Percentiles rank a stretch among this genome's conserved stretches.
Evolutionary conservation across 805 yeast genomes (phyloP).

Genomic region (Kurtzmaniella fragi): DNA sequence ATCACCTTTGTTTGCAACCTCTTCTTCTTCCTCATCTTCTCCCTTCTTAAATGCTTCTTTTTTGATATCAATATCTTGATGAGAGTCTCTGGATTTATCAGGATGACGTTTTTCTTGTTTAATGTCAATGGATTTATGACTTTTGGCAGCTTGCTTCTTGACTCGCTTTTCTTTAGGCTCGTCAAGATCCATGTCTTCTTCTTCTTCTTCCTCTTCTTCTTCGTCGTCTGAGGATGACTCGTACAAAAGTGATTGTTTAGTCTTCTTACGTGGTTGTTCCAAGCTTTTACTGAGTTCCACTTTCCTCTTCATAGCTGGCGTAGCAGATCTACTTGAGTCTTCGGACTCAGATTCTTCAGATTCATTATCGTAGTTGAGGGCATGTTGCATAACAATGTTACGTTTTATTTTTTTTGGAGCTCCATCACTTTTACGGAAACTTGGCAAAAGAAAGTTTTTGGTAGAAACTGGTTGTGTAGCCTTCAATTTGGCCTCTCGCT

Average conservation of each 20-base stretch:
- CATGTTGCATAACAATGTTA: slow-evolving; percentile 50
- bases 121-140: slow-evolving; percentile 1
- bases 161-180: slow-evolving; percentile 13
- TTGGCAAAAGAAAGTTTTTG: slow-evolving; percentile 21
- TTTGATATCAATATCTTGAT: slow-evolving; percentile 1
- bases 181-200: slow-evolving; percentile 4
- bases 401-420: slow-evolving; percentile 22
- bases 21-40: slow-evolving; percentile 6
- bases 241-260: slow-evolving; percentile 24
- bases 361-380: slow-evolving; percentile 39
- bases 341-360: slow-evolving; percentile 31
- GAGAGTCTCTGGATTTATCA: too few species aligned
- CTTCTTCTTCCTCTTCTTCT: slow-evolving; percentile 19
- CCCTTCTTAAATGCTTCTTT: slow-evolving; percentile 1
- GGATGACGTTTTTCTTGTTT: slow-evolving; percentile 5
- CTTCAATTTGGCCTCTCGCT: slow-evolving; percentile 6
- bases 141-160: slow-evolving; percentile 4
- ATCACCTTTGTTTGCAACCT: slow-evolving; percentile 9
- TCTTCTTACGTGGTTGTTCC: slow-evolving; percentile 21
- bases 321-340: slow-evolving; percentile 30
- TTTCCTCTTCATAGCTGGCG: slow-evolving; percentile 30
- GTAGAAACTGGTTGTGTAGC: too few species aligned
- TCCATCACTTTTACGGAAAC: slow-evolving; percentile 13
- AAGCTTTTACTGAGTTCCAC: slow-evolving; percentile 10
- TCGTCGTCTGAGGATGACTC: slow-evolving; percentile 30